These are phyloP conservation scores for Fusarium proliferatum DNA, from an alignment of 2,329 filamentous ascomycete species.

Conservation along the genomic window DNA sequence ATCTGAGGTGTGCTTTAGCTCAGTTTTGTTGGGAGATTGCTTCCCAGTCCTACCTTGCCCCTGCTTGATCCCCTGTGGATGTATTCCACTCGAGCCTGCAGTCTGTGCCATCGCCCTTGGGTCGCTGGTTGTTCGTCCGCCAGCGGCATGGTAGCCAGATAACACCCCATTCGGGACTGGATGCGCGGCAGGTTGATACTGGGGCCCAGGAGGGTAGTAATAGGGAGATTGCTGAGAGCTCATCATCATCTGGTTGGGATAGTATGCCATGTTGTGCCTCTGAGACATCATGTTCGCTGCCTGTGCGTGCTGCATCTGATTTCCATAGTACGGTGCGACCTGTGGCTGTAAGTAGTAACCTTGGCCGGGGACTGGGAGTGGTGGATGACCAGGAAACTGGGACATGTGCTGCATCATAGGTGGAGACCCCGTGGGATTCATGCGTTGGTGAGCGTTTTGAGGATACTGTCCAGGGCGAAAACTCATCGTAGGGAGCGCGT, in stretches of 20 bases:
- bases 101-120: conserved; percentile 37
- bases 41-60: conserved; percentile 40
- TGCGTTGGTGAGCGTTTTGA: conserved; percentile 50
- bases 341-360: conserved; percentile 61
- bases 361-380: conserved; percentile 54
- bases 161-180: conserved; percentile 49
- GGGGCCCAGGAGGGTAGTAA: conserved; percentile 57
- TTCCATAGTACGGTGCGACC: conserved; percentile 58
- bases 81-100: conserved; percentile 13
- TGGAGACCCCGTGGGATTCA: conserved; percentile 50
- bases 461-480: conserved; percentile 55
- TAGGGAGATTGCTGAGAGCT: conserved; percentile 55
- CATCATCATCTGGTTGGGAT: conserved; percentile 57
- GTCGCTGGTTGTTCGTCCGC: conserved; percentile 41
- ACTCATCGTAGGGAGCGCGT: conserved; percentile 55
- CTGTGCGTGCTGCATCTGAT: conserved; percentile 54
- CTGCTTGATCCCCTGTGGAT: conserved; percentile 26
- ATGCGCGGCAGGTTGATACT: conserved; percentile 51
- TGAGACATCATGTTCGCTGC: conserved; percentile 49
- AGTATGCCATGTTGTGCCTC: conserved; percentile 57
- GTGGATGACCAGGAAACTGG: conserved; percentile 54
- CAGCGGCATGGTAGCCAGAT: conserved; percentile 51
- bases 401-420: conserved; percentile 54
- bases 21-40: conserved; percentile 16
- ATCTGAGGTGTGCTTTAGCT: conserved; percentile 37